These are phyloP conservation scores for Phytophthora nicotianae DNA, from an alignment of 352 stramenopile species.

Conservation along the genomic window DNA sequence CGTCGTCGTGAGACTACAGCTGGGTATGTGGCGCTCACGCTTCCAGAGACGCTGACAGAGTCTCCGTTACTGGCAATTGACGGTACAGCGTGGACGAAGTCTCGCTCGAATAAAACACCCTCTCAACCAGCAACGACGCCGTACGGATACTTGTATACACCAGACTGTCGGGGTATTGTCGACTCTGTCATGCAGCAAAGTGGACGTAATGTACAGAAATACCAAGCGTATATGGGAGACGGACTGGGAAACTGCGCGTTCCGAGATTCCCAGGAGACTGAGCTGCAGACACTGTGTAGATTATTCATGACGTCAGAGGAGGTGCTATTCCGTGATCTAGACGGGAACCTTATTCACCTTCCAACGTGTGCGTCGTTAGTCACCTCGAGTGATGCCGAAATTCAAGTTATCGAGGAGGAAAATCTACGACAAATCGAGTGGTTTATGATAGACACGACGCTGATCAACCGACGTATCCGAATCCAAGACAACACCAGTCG, in stretches of 20 bases:
- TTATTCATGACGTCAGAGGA: constrained; percentile 39
- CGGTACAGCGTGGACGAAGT: constrained; percentile 40
- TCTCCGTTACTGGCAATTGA: constrained; percentile 40
- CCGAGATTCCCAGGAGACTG: constrained; percentile 47
- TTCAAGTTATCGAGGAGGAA: constrained; percentile 16
- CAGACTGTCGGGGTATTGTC: constrained; percentile 34
- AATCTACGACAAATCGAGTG: constrained; percentile 41
- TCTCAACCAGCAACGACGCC: constrained; percentile 17
- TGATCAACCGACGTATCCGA: constrained; percentile 30
- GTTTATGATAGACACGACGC: constrained; percentile 38
- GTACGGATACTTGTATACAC: constrained; percentile 47
- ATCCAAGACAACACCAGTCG: constrained; percentile 52
- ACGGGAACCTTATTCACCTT: constrained; percentile 22
- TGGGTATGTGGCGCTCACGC: constrained; percentile 21
- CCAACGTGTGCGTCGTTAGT: constrained; percentile 27
- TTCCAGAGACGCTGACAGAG: constrained; percentile 37
- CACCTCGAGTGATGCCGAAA: neutral
- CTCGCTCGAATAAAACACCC: constrained; percentile 1
- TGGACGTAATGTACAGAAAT: constrained; percentile 53
- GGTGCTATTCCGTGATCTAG: constrained; percentile 31
- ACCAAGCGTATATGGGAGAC: constrained; percentile 48
- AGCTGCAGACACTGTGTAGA: constrained; percentile 40
- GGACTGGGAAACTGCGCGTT: constrained; percentile 41
- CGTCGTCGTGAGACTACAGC: constrained; percentile 26
- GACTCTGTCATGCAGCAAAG: constrained; percentile 32